phyloP scores from a whole-genome alignment of 2,329 filamentous ascomycete genomes.

The Trichoderma hamatum region DNA sequence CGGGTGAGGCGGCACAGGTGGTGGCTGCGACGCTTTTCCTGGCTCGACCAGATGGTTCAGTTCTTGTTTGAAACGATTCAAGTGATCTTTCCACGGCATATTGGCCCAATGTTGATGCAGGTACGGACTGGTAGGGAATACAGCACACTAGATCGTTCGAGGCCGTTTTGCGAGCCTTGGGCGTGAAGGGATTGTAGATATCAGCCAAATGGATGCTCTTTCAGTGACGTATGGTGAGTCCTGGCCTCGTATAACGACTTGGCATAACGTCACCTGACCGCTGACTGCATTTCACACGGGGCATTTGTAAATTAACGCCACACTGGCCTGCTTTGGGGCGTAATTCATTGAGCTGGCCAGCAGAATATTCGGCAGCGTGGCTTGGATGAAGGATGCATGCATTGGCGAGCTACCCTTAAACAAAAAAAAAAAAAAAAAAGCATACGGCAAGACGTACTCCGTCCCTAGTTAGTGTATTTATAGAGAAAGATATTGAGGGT shows the following conservation, averaged over 20 bases:
- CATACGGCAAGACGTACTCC: too few species aligned
- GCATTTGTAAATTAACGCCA: not conserved
- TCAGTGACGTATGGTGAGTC: not conserved
- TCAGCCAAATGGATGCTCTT: not conserved
- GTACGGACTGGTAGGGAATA: too few species aligned
- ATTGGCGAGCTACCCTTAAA: not conserved
- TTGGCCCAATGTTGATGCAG: not conserved
- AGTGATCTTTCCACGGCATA: conserved; percentile 45
- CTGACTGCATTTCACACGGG: not conserved
- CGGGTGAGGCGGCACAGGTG: conserved; percentile 28
- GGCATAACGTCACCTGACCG: conserved; percentile 14
- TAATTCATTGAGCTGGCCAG: not conserved
- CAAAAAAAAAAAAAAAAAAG: too few species aligned
- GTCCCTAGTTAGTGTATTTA: too few species aligned
- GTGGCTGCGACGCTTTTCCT: conserved; percentile 27
- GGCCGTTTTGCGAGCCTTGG: not conserved
- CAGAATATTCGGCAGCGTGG: not conserved
- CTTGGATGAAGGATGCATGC: not conserved
- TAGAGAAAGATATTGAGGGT: too few species aligned
- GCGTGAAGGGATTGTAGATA: not conserved
- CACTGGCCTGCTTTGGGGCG: not conserved
- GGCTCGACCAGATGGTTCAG: conserved; percentile 42
- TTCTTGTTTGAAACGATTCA: conserved; percentile 46
- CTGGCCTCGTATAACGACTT: not conserved
- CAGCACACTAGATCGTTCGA: not conserved